Percentiles rank a stretch among this genome's conserved stretches.
phyloP scores from a whole-genome alignment of 163 green algal species.

The Chlorella variabilis region DNA sequence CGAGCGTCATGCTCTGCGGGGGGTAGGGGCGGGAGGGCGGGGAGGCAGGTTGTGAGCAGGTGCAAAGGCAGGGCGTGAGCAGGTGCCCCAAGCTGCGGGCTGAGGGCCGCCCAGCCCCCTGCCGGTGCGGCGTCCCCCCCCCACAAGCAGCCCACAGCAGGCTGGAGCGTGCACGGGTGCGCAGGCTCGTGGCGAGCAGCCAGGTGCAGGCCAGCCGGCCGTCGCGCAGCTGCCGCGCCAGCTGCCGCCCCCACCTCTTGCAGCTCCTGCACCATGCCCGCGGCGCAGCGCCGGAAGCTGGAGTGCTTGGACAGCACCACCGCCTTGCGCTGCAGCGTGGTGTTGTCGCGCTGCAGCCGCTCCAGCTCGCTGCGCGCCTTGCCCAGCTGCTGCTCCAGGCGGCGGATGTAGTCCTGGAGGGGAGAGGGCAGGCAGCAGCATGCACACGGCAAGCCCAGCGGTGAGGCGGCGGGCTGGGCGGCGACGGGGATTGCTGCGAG shows the following conservation, averaged over 20 bases:
- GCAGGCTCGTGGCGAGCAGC: too few species aligned
- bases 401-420: slow-evolving; percentile 5
- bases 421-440: background rate
- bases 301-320: slow-evolving; percentile 21
- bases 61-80: too few species aligned
- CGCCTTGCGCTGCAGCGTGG: slow-evolving; percentile 31
- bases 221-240: background rate
- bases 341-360: slow-evolving; percentile 32
- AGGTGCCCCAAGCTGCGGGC: background rate
- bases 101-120: too few species aligned
- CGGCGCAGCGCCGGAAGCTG: slow-evolving; percentile 12
- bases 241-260: background rate
- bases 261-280: background rate
- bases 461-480: background rate
- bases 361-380: slow-evolving; percentile 12
- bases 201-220: too few species aligned
- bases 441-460: background rate
- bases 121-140: too few species aligned
- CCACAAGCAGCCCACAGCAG: background rate
- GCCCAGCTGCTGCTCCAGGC: slow-evolving; percentile 30
- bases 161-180: too few species aligned
- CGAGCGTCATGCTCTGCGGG: slow-evolving; percentile 17
- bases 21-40: background rate
- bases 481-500: too few species aligned
- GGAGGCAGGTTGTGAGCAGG: too few species aligned